Evolutionary conservation across 164 flowering plant species (phyloP).

Genomic region (Chimonanthus salicifolius): DNA sequence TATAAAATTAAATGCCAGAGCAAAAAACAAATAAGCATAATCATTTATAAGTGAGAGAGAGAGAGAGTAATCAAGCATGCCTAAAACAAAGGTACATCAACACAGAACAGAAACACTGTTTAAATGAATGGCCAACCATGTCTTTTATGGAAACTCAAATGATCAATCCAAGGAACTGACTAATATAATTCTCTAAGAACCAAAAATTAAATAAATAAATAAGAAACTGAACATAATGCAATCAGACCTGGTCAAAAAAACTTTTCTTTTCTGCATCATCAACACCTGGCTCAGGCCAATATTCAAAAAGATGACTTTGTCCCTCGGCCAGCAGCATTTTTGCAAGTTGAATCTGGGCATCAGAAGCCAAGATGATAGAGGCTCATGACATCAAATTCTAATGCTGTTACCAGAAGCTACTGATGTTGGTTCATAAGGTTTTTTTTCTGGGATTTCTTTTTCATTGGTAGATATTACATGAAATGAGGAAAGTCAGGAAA

Average conservation of each 20-base stretch:
- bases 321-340: slow-evolving; percentile 64
- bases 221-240: neutral
- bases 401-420: neutral
- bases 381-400: neutral
- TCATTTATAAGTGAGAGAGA: too few species aligned
- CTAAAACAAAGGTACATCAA: too few species aligned
- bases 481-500: neutral
- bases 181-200: neutral
- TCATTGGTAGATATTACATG: neutral
- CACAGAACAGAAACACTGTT: neutral
- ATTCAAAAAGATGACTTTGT: slow-evolving; percentile 72
- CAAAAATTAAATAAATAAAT: neutral
- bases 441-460: neutral
- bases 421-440: neutral
- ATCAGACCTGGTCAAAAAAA: slow-evolving; percentile 72
- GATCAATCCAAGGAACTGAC: neutral
- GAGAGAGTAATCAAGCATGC: neutral
- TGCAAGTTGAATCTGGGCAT: slow-evolving; percentile 56
- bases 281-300: slow-evolving; percentile 76
- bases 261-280: slow-evolving; percentile 60
- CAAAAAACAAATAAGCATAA: too few species aligned
- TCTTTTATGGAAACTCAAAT: neutral
- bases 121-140: neutral
- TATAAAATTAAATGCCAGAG: too few species aligned
- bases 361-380: slow-evolving; percentile 1